Evolutionary conservation across 305 asterid genomes (phyloP), one percentile per base, ranked within the genome.

Genomic region (Petunia hybrid): DNA sequence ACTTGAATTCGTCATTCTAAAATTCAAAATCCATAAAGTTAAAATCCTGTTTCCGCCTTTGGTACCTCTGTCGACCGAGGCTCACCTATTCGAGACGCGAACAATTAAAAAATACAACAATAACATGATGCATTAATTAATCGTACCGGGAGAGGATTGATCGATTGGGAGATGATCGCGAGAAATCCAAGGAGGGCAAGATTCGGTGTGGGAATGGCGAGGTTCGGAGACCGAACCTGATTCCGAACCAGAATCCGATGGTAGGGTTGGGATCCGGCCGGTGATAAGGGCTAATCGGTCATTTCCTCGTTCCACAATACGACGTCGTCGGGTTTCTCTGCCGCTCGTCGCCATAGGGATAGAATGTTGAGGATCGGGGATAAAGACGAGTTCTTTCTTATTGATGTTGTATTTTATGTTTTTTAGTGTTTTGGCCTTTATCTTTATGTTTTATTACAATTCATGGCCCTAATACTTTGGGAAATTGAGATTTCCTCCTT

Each of bases 281-380:
- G 98, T 88, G 85, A 95, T 93, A 40, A 93, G 91, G 35, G 99
- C 98, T 22, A 95, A 68, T 48, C 99, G 93, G 82, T 95, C 95
- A 64, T 91, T 80, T 83, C 99, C 98, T 56, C 93, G 87, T 59
- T 90, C 94, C 10, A 89, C 57, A 2, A 95, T 91, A 81, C 97
- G 97, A 40, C 98, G 98, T 6, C 98, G 95, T 74, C 99, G 84
- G 4, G 91, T 91, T 57, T 92, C 97, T 78, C 93, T 85, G 85
- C 90, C 84, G 81, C 79, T 83, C 48, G 59, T 69, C 84, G 82
- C 53, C 82, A 79, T 79, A 60, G 3, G n/a, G n/a, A 22, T 60
- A 16, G 13, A 60, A n/a, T n/a, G n/a, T n/a, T n/a, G n/a, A 22
- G 66, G 66, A 60, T 60, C 39, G 35, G 31, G 45, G 16, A 36